Percentiles rank a stretch among this genome's conserved stretches.
Conservation (phyloP, 768 basidiomycete species). For the Lentinula boryana region DNA sequence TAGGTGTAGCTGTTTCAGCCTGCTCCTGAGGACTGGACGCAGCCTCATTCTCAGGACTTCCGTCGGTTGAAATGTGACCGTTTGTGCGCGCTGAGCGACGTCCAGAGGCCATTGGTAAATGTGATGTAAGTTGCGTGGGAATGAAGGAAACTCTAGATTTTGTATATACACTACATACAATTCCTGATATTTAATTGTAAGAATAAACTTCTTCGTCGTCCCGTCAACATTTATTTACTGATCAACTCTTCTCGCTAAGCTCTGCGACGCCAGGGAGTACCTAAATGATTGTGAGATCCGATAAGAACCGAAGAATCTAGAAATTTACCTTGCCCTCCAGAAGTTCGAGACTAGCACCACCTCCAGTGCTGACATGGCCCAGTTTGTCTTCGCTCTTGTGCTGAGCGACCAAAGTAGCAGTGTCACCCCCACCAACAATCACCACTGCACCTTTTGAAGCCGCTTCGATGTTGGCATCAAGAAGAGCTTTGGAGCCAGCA, state of each 20-base stretch:
- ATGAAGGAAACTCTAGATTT: background rate
- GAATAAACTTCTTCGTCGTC: background rate
- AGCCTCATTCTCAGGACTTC: background rate
- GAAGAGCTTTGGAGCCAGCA: conserved; percentile 73
- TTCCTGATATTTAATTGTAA: background rate
- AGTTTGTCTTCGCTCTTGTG: conserved; percentile 79
- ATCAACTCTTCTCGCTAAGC: conserved; percentile 68
- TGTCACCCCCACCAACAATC: conserved; percentile 94
- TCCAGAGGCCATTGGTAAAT: conserved; percentile 33
- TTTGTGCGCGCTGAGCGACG: conserved; percentile 36
- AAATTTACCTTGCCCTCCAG: conserved; percentile 88
- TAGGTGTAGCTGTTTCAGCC: background rate
- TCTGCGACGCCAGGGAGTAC: conserved; percentile 88
- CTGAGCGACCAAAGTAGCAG: conserved; percentile 93
- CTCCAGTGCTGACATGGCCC: conserved; percentile 96
- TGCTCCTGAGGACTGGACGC: background rate
- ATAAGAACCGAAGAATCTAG: background rate
- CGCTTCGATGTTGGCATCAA: conserved; percentile 83
- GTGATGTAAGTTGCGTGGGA: background rate
- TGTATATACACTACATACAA: background rate
- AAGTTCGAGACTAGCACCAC: conserved; percentile 88
- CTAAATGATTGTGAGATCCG: conserved; percentile 29
- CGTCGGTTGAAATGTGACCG: conserved; percentile 22
- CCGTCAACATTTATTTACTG: conserved; percentile 3
- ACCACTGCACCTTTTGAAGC: conserved; percentile 83